These are phyloP conservation scores for Quercus engelmannii DNA, from an alignment of 306 rosid species.

Conservation along the genomic window DNA sequence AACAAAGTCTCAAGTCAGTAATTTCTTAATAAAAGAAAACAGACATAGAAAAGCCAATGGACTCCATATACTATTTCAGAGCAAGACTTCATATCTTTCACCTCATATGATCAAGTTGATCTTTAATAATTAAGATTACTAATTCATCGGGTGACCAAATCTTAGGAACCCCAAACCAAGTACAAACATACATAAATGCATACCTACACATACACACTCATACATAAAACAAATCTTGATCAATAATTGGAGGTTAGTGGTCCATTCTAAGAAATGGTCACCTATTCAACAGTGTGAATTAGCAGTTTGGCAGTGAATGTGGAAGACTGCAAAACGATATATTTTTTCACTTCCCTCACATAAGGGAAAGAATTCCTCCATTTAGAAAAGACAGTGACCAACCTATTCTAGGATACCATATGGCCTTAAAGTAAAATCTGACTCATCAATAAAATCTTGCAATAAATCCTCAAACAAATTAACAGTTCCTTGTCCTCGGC, in stretches of 20 bases:
- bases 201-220: too few species aligned
- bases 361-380: conserved; percentile 5
- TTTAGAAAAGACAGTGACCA: conserved; percentile 29
- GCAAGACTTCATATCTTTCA: not conserved
- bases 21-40: not conserved
- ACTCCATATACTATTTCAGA: not conserved
- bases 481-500: conserved; percentile 45
- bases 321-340: not conserved
- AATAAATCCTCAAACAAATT: conserved; percentile 64
- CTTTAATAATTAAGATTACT: not conserved
- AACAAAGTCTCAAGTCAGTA: conserved; percentile 12
- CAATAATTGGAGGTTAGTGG: not conserved
- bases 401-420: conserved; percentile 87
- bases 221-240: not conserved
- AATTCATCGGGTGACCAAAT: not conserved
- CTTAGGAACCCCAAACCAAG: not conserved
- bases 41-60: not conserved
- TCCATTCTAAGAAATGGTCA: not conserved
- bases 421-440: conserved; percentile 76
- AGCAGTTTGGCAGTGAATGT: not conserved
- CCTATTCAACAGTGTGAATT: too few species aligned
- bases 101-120: not conserved
- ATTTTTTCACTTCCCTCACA: conserved; percentile 1
- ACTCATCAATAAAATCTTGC: conserved; percentile 66
- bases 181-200: not conserved